Percentiles rank a stretch among this genome's conserved stretches.
Evolutionary conservation across 257 asterid species (phyloP).

Genomic region (Apocynum venetum): DNA sequence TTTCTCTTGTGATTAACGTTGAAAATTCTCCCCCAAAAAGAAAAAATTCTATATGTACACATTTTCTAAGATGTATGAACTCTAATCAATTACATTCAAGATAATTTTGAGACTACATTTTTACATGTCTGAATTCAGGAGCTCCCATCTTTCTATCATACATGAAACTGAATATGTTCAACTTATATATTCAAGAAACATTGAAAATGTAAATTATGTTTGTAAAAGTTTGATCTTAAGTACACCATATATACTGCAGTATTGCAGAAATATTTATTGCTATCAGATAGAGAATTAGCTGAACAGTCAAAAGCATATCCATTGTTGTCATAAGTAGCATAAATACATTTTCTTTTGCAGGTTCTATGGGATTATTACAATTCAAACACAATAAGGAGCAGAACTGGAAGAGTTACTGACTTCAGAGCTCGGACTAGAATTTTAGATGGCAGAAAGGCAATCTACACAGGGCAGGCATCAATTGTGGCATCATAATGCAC

Average conservation of each 20-base stretch:
- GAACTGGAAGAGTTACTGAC: conserved; percentile 43
- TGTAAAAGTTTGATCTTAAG: too few species aligned
- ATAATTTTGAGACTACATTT: neutral
- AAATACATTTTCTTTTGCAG: conserved; percentile 23
- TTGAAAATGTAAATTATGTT: neutral
- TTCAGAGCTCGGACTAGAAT: conserved; percentile 53
- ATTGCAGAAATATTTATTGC: neutral
- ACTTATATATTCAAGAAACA: neutral
- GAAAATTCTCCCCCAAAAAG: neutral
- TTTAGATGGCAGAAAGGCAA: conserved; percentile 53
- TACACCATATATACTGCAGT: too few species aligned
- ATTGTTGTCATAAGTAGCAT: neutral
- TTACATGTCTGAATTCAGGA: neutral
- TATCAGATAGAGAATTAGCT: neutral
- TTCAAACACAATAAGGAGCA: conserved; percentile 43
- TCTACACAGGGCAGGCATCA: conserved; percentile 45
- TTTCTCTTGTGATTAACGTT: neutral
- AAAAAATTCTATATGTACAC: neutral
- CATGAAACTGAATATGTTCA: neutral
- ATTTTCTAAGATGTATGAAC: neutral
- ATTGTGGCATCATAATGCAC: conserved; percentile 51
- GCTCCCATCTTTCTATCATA: neutral
- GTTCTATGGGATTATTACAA: conserved; percentile 56
- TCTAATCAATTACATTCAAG: neutral
- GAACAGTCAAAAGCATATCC: neutral